Base-by-base conservation (phyloP, 1,284 basidiomycete genomes). In the Coniferiporia weirii region DNA sequence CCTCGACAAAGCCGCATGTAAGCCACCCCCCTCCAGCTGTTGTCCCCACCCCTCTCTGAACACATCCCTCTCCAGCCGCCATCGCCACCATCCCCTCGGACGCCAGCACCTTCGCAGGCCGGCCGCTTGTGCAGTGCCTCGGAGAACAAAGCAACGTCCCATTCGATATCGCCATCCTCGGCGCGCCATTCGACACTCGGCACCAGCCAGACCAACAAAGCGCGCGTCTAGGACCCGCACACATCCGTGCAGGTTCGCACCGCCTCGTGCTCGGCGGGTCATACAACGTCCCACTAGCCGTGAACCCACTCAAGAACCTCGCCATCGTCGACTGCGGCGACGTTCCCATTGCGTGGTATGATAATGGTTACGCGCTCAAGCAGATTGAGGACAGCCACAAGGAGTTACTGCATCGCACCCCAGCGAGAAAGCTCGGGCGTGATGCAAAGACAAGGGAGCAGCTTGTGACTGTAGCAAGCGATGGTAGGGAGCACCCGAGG, bases 141-240 rank as follows among this genome's bases (percentile, higher is more conserved):
- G 81, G 81, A 19, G 79, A 77, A 63, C 79, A 85, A 57, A 76
- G 70, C 57, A 70, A 81, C 52, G 70, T 74, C 35, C 66, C 76
- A 0, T 86, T 89, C 65, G 89, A 91, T 69, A 86, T 91, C 61
- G 89, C 88, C 10, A 85, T 92, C 71, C 73, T 92, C 54, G 90
- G 89, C 38, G 86, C 88, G 50, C 90, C 89, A 1, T 90, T 92
- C 67, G 88, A 90, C 62, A 89, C 86, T 15, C 3, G 85, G 80
- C 1, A 89, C 86, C 5, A 5, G 27, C 86, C 84, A 52, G 91
- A 89, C 68, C 76, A 89, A 17, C 87, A 88, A 13, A 89, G 89
- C 40, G 89, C 89, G 46, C 82, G 89, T 6, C 91, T 91, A 65
- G 89, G 89, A 9, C 89, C 89, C 64, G 78, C 83, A 34, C 89